phyloP scores from a whole-genome alignment of 495 filamentous ascomycete species.

The Cercophora newfieldiana region DNA sequence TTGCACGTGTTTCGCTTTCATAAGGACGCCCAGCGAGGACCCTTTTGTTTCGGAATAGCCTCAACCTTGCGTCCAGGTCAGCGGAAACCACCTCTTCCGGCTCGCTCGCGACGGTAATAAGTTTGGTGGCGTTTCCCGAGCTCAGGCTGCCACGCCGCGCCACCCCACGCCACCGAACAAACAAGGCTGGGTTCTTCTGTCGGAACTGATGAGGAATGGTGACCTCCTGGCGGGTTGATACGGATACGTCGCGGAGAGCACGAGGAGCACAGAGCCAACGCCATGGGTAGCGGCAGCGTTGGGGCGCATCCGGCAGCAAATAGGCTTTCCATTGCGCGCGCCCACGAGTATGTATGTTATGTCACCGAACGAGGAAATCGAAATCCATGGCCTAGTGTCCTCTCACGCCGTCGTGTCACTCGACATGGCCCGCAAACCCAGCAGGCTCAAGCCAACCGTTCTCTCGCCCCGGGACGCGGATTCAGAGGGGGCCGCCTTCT shows the following conservation, averaged over 20 bases:
- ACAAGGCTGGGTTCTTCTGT: not conserved
- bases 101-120: not conserved
- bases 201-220: too few relatives aligned
- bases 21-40: not conserved
- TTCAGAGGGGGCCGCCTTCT: not conserved
- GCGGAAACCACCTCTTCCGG: not conserved
- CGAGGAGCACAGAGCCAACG: too few relatives aligned
- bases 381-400: not conserved
- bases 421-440: too few relatives aligned
- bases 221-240: too few relatives aligned
- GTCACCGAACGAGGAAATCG: not conserved
- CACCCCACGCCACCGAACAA: not conserved
- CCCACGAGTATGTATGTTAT: not conserved
- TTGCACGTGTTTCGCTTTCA: not conserved
- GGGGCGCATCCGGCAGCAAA: not conserved
- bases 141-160: too few relatives aligned
- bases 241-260: too few relatives aligned
- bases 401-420: not conserved
- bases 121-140: not conserved
- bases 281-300: not conserved
- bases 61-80: slow-evolving; percentile 6
- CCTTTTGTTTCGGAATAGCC: slow-evolving; percentile 15
- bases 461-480: not conserved
- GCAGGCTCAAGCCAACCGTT: not conserved
- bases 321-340: not conserved